A percentile compares a stretch with the other conserved stretches of the same genome.
phyloP scores from a whole-genome alignment of 75 land plant species.

The Sequoia sempervirens region DNA sequence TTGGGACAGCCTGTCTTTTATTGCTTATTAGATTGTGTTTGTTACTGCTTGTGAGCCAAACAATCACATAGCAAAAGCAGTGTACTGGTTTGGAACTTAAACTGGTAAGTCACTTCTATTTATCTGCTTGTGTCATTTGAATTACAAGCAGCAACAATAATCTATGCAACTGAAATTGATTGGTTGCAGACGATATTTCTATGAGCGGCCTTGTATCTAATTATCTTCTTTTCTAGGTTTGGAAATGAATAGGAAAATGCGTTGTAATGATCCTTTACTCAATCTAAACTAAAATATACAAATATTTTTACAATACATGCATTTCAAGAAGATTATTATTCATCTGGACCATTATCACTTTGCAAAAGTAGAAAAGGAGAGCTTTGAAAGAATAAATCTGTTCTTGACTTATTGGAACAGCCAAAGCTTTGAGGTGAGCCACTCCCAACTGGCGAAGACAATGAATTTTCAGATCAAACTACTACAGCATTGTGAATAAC shows the following conservation, averaged over 20 bases:
- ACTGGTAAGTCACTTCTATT: neutral
- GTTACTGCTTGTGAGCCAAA: neutral
- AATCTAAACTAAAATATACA: too few species aligned
- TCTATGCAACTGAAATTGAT: conserved; percentile 3
- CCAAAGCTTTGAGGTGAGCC: too few species aligned
- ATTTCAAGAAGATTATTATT: too few species aligned
- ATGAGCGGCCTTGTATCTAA: neutral
- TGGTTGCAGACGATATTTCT: conserved; percentile 2
- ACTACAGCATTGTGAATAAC: too few species aligned
- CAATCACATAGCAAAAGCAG: conserved; percentile 1
- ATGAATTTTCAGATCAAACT: too few species aligned
- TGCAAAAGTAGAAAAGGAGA: too few species aligned
- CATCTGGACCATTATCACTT: too few species aligned
- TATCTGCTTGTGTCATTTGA: neutral
- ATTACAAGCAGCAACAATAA: neutral
- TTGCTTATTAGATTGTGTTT: neutral
- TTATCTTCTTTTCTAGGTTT: neutral
- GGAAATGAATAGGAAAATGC: neutral
- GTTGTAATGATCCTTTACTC: neutral
- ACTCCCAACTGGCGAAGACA: too few species aligned
- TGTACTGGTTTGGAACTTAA: neutral
- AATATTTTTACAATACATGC: too few species aligned
- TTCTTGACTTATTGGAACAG: too few species aligned
- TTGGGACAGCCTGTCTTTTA: conserved; percentile 6
- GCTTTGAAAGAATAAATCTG: too few species aligned